These are phyloP conservation scores for Cladosporium velox DNA, from an alignment of 2,329 filamentous ascomycete genomes.

Conservation along the genomic window DNA sequence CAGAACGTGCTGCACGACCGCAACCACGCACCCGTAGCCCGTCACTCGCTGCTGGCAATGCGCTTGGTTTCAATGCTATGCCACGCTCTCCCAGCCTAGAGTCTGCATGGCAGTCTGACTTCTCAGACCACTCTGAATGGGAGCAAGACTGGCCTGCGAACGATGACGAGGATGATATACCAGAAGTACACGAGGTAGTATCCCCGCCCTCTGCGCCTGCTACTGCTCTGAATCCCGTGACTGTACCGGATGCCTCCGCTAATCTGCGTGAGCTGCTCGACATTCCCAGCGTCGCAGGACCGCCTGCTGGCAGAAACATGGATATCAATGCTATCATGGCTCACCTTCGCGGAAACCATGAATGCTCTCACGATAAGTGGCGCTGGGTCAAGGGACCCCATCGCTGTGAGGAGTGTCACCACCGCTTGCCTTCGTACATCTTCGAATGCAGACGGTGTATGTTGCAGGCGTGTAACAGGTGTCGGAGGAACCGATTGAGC, in stretches of 20 bases:
- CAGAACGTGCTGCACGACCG: background rate
- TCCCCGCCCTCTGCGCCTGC: background rate
- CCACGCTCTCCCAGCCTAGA: background rate
- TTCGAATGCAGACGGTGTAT: conserved; percentile 46
- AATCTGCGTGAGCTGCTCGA: background rate
- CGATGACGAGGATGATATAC: background rate
- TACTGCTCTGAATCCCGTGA: background rate
- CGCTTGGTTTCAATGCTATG: background rate
- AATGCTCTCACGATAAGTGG: conserved; percentile 48
- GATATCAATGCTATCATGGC: conserved; percentile 28
- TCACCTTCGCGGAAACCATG: conserved; percentile 43
- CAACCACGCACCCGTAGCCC: background rate
- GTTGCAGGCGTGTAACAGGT: conserved; percentile 50
- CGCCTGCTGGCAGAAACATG: conserved; percentile 30
- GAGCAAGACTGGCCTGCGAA: background rate
- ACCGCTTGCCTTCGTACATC: conserved; percentile 47
- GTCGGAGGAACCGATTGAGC: conserved; percentile 47
- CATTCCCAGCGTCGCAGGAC: background rate
- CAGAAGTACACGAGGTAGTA: background rate
- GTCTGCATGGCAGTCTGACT: background rate
- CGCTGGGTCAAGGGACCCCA: conserved; percentile 36
- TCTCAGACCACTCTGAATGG: background rate
- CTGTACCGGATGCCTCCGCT: background rate
- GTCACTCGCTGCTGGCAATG: background rate
- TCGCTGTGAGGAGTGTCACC: conserved; percentile 49